A percentile compares a stretch with the other conserved stretches of the same genome.
phyloP scores from a whole-genome alignment of 345 rosid genomes.

The Hibiscus trionum region DNA sequence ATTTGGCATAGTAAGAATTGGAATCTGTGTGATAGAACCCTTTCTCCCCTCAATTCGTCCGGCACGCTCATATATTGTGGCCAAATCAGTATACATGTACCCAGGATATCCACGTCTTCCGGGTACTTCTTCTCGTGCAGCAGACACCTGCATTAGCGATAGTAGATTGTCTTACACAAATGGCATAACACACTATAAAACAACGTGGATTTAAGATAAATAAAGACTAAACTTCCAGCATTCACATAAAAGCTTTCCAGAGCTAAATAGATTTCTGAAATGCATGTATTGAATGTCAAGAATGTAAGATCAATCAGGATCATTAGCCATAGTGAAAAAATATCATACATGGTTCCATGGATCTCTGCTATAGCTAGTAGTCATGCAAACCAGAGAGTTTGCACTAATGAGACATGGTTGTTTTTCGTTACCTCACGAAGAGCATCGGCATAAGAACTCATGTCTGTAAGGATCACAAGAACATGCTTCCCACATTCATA shows the following conservation, averaged over 20 bases:
- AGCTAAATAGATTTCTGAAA: not conserved
- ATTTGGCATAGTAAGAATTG: constrained; percentile 97
- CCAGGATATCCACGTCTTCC: constrained; percentile 99
- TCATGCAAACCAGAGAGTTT: not conserved
- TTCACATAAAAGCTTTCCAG: not conserved
- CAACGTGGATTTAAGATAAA: not conserved
- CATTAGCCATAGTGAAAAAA: not conserved
- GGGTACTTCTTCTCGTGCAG: constrained; percentile 98
- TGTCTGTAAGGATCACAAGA: constrained; percentile 87
- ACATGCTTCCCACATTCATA: constrained; percentile 98
- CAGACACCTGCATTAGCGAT: constrained; percentile 57
- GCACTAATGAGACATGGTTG: not conserved
- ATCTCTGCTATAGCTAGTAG: not conserved
- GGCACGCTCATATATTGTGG: constrained; percentile 94
- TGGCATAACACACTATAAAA: not conserved
- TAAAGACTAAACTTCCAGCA: not conserved
- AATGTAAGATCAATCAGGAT: not conserved
- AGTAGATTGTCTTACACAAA: not conserved
- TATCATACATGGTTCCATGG: not conserved
- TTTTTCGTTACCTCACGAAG: constrained; percentile 73
- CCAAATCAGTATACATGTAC: constrained; percentile 98
- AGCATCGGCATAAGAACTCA: constrained; percentile 99
- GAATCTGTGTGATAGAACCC: constrained; percentile 97
- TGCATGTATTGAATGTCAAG: not conserved
- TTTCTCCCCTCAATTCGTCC: constrained; percentile 97